Conservation (phyloP, 1,284 basidiomycete genomes). For the Naganishia sp. region DNA sequence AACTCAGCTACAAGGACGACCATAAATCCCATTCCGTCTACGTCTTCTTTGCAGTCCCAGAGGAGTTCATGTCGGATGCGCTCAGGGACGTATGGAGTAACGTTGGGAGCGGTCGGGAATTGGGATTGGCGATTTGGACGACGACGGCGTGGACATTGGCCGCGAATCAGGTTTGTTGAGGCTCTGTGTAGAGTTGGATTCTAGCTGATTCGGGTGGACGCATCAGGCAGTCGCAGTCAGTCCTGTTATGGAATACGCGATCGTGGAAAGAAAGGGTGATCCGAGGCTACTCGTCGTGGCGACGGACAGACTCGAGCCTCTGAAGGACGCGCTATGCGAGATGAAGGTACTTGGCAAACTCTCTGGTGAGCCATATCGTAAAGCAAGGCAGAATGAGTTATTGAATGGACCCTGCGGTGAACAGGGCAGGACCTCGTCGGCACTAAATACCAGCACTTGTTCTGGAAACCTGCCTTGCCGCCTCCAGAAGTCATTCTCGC, state of each 20-base stretch:
- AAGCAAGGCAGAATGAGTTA: not conserved
- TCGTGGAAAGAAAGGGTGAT: constrained; percentile 57
- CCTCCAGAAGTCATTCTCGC: constrained; percentile 57
- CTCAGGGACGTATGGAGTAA: constrained; percentile 39
- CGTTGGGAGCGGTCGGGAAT: constrained; percentile 36
- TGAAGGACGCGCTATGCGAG: constrained; percentile 61
- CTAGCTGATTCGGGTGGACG: not conserved
- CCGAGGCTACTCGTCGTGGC: constrained; percentile 65
- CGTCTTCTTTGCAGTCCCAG: constrained; percentile 68
- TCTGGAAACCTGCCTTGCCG: constrained; percentile 60
- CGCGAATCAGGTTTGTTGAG: constrained; percentile 77
- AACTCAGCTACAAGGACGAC: constrained; percentile 85
- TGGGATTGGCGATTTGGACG: constrained; percentile 88
- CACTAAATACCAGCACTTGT: constrained; percentile 69
- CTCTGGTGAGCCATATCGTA: constrained; percentile 55
- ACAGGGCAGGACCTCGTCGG: constrained; percentile 68
- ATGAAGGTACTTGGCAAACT: constrained; percentile 59
- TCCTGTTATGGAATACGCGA: constrained; percentile 68
- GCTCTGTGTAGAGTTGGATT: not conserved
- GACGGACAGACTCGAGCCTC: constrained; percentile 63
- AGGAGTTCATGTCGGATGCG: constrained; percentile 42
- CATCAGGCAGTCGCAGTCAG: constrained; percentile 81
- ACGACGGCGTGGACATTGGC: constrained; percentile 98
- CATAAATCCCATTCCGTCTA: constrained; percentile 87
- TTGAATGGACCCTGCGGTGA: not conserved